Evolutionary conservation across 2,329 filamentous ascomycete genomes (phyloP).

Genomic region (Dryadomyces sulphureus): DNA sequence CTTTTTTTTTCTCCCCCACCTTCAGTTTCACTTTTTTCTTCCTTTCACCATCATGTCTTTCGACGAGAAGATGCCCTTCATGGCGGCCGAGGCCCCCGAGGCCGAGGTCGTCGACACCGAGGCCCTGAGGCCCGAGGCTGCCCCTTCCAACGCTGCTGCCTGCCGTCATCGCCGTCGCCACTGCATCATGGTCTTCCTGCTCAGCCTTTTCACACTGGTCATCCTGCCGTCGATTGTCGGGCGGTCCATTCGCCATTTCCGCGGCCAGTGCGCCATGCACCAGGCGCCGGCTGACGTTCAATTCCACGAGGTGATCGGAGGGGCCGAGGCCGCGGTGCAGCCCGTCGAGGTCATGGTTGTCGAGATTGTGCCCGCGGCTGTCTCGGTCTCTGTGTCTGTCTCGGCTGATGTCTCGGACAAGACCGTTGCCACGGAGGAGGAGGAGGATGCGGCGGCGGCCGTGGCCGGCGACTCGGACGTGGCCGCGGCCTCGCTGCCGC

Average conservation of each 20-base stretch:
- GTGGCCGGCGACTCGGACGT: not conserved
- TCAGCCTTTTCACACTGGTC: not conserved
- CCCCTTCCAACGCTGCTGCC: not conserved
- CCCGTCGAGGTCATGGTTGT: not conserved
- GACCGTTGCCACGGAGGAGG: not conserved
- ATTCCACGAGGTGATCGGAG: too few relatives aligned
- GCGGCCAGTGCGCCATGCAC: too few relatives aligned
- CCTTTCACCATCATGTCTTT: not conserved
- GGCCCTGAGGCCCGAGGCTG: not conserved
- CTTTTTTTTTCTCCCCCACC: not conserved
- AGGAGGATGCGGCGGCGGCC: not conserved
- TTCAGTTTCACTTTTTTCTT: not conserved
- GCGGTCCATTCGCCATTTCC: too few relatives aligned
- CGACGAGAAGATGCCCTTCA: conserved; percentile 1
- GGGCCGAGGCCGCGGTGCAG: too few relatives aligned
- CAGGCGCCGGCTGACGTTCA: too few relatives aligned
- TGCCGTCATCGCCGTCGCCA: not conserved
- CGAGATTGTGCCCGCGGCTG: too few relatives aligned
- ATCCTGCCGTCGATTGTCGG: not conserved
- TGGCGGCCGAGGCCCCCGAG: not conserved
- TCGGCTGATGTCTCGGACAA: not conserved
- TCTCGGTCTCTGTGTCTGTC: too few relatives aligned
- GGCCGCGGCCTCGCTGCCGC: not conserved
- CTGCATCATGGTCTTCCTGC: not conserved
- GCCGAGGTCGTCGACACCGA: conserved; percentile 2